Percentiles rank a stretch among this genome's conserved stretches.
phyloP scores from a whole-genome alignment of 2,329 filamentous ascomycete species.

The Arthrobotrys iridis region DNA sequence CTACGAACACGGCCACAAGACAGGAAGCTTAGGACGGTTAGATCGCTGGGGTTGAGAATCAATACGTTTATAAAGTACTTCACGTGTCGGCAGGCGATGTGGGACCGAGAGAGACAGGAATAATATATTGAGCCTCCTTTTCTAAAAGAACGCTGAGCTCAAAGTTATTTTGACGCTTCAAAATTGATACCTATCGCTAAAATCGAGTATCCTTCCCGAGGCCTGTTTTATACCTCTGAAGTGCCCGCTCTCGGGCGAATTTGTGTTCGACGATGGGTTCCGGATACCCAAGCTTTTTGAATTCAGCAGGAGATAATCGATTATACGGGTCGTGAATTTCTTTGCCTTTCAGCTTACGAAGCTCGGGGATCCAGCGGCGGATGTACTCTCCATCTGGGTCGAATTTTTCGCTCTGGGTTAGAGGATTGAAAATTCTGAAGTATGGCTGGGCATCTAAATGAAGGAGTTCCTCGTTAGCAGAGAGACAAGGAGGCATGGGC shows the following conservation, averaged over 20 bases:
- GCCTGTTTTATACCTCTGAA: slow-evolving; percentile 76
- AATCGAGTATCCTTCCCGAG: slow-evolving; percentile 63
- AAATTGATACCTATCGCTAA: not conserved
- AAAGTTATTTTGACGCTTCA: not conserved
- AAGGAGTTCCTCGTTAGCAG: not conserved
- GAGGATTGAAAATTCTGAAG: slow-evolving; percentile 88
- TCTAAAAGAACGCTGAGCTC: not conserved
- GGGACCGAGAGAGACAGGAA: not conserved
- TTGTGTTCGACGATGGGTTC: slow-evolving; percentile 79
- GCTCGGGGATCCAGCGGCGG: slow-evolving; percentile 80
- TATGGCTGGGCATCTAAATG: slow-evolving; percentile 83
- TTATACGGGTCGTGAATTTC: slow-evolving; percentile 82
- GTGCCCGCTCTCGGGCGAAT: slow-evolving; percentile 72
- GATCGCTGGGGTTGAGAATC: not conserved
- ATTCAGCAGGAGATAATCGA: slow-evolving; percentile 66
- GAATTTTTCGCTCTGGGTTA: slow-evolving; percentile 86
- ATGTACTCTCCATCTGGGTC: slow-evolving; percentile 83
- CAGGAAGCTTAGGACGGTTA: not conserved
- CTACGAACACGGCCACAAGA: not conserved
- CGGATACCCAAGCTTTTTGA: slow-evolving; percentile 68
- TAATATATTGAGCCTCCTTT: not conserved
- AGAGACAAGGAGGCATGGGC: not conserved
- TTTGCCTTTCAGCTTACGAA: slow-evolving; percentile 69
- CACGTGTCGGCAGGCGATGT: too few relatives aligned
- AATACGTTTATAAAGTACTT: not conserved